phyloP scores from a whole-genome alignment of 2,329 filamentous ascomycete genomes.

The Alternaria longipes region DNA sequence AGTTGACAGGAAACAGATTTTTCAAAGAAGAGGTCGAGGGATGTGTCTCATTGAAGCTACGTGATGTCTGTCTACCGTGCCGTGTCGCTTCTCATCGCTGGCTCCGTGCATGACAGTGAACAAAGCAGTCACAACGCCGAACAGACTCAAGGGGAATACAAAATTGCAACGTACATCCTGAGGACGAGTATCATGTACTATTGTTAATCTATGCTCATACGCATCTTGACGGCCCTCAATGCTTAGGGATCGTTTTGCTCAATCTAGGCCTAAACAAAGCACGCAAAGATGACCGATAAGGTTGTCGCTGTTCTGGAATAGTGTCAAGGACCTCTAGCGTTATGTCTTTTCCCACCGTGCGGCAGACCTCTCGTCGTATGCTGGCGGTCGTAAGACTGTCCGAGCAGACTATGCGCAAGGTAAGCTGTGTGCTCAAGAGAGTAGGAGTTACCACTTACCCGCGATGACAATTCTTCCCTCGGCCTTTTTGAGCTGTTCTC shows the following conservation, averaged over 20 bases:
- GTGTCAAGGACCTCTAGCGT: background rate
- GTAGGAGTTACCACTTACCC: background rate
- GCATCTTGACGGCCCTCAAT: background rate
- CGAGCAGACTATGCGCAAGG: background rate
- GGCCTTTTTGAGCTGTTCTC: background rate
- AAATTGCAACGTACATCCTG: too few species aligned
- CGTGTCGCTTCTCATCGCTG: too few species aligned
- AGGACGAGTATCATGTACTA: background rate
- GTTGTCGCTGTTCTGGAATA: background rate
- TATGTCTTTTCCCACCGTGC: background rate
- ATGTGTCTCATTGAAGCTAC: too few species aligned
- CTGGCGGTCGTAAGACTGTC: background rate
- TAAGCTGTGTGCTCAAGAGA: background rate
- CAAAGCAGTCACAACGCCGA: too few species aligned
- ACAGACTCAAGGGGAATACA: too few species aligned
- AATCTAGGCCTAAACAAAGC: background rate
- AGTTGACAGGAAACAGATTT: too few species aligned
- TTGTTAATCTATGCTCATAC: background rate
- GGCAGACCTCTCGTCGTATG: constrained; percentile 2
- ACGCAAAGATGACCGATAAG: background rate
- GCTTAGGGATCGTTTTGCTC: background rate
- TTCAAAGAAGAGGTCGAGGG: too few species aligned
- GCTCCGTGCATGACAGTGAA: too few species aligned
- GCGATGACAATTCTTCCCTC: background rate
- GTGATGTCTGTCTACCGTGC: too few species aligned